Conservation (phyloP, 148 eudicot genomes). For the Rhododendron simsii region DNA sequence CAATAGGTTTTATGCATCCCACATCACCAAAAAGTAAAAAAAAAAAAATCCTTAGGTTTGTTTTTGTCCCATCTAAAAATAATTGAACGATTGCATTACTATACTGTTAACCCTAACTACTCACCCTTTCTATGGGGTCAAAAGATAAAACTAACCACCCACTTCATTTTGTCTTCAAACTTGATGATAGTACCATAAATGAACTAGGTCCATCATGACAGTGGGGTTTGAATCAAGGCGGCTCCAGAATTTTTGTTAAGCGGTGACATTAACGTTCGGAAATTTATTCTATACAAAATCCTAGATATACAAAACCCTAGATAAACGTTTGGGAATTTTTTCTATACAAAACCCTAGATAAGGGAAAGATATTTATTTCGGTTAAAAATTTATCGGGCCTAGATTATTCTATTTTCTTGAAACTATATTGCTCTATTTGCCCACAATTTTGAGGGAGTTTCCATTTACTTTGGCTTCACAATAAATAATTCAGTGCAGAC, state of each 20-base stretch:
- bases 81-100: neutral
- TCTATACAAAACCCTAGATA: neutral
- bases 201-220: neutral
- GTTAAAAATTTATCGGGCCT: neutral
- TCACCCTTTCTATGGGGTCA: neutral
- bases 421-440: too few relatives aligned
- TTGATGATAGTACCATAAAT: neutral
- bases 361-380: neutral
- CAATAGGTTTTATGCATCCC: neutral
- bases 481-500: too few relatives aligned
- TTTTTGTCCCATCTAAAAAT: neutral
- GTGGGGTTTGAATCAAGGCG: neutral
- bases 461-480: neutral
- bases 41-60: neutral
- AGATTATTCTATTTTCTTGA: neutral
- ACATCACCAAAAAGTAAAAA: neutral
- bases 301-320: too few relatives aligned
- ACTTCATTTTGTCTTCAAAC: neutral
- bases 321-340: too few relatives aligned
- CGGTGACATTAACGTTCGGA: neutral
- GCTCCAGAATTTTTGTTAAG: neutral
- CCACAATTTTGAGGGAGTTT: neutral
- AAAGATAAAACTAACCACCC: neutral
- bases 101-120: neutral
- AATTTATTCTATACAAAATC: neutral